Base-by-base conservation (phyloP, 306 rosid species). In the Fagus crenata region DNA sequence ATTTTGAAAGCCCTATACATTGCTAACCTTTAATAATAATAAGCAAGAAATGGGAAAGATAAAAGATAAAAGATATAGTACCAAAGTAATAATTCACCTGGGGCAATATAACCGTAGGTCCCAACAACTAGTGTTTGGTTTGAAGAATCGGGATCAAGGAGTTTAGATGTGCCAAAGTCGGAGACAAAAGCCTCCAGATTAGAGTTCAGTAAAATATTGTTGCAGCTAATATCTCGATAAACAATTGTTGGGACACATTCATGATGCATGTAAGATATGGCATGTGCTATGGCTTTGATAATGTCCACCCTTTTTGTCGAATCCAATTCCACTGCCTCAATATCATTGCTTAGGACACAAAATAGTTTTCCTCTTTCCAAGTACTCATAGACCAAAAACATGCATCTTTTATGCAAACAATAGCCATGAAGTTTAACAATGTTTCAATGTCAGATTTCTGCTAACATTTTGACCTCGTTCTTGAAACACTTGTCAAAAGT, bases 231-330 rank as follows among this genome's bases (percentile, higher is more conserved):
- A 22, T 81, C 80, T 11, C 68, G n/a, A 40, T 75, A 74, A 49
- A 81, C 13, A 69, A 81, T 75, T n/a, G 59, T 5, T 15, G 73
- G 77, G 7, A 31, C 14, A 17, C 78, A 72, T 2, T 76, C 74
- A 76, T 81, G 77, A 76, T 81, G 77, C 84, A 81, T 63, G 42
- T 81, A 71, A 5, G 53, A 40, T 15, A 81, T 13, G 31, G 84
- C 74, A 31, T 71, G 4, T 18, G 84, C 63, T 1, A 22, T 63
- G 3, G 36, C 74, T 40, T 53, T 63, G 41, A 75, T 63, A 32
- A 81, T 54, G 56, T 54, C 53, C 2, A 76, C 54, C 60, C 77
- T 81, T 5, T 71, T 71, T 33, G 69, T 40, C 81, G 77, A 76
- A 53, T 53, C 46, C 7, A 81, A 15, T 14, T 76, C 77, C 5